These are phyloP conservation scores for Discostella stelligera DNA, from an alignment of 352 stramenopile species.

Conservation along the genomic window DNA sequence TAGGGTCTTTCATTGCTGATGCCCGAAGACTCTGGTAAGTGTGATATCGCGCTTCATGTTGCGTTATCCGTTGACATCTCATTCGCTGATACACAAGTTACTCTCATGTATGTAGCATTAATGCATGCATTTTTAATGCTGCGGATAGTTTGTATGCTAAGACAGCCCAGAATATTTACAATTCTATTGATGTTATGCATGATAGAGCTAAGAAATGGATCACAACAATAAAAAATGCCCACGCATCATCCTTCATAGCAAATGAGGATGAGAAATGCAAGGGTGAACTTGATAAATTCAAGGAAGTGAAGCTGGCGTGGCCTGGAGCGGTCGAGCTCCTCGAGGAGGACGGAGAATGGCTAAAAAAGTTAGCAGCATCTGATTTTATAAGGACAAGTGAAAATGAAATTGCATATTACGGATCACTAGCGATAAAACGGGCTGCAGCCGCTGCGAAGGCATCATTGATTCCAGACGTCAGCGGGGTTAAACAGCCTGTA, in stretches of 20 bases:
- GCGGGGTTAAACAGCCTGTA: slow-evolving; percentile 51
- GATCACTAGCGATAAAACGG: slow-evolving; percentile 63
- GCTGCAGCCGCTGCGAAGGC: slow-evolving; percentile 55
- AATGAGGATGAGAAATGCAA: slow-evolving; percentile 24
- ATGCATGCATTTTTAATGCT: slow-evolving; percentile 73
- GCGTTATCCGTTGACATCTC: background rate
- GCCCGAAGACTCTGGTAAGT: slow-evolving; percentile 55
- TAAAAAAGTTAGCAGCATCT: slow-evolving; percentile 51
- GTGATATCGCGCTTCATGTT: background rate
- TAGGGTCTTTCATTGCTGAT: slow-evolving; percentile 70
- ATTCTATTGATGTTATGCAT: slow-evolving; percentile 65
- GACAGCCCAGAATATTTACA: slow-evolving; percentile 68
- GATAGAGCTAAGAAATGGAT: slow-evolving; percentile 72
- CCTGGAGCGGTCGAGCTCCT: slow-evolving; percentile 72
- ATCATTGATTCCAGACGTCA: slow-evolving; percentile 50
- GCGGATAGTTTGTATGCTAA: slow-evolving; percentile 73
- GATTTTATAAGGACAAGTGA: slow-evolving; percentile 76
- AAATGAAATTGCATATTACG: slow-evolving; percentile 81
- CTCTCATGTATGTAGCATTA: slow-evolving; percentile 21
- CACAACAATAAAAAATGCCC: slow-evolving; percentile 62
- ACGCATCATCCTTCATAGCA: slow-evolving; percentile 52
- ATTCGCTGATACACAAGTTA: background rate
- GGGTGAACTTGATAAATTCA: slow-evolving; percentile 54
- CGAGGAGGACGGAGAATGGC: slow-evolving; percentile 58
- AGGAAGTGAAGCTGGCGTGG: slow-evolving; percentile 67